Percentiles rank a stretch among this genome's conserved stretches.
Evolutionary conservation across 208 protist genomes (phyloP).

Genomic region (Jaenimonas drosophilae): DNA sequence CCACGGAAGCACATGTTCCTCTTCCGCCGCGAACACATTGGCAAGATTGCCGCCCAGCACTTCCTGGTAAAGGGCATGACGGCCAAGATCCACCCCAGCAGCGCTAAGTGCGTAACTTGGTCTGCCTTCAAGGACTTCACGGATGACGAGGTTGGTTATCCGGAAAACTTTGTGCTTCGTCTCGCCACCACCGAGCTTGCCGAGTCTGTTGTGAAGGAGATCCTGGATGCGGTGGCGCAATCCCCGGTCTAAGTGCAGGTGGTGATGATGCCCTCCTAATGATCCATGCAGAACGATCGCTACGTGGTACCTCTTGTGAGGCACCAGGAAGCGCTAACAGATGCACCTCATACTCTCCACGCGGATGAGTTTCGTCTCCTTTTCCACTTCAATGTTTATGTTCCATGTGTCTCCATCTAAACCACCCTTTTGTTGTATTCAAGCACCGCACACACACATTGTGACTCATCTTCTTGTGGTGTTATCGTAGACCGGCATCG

Average conservation of each 20-base stretch:
- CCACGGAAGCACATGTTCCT: slow-evolving; percentile 65
- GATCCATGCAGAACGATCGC: no score
- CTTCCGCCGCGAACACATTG: slow-evolving; percentile 80
- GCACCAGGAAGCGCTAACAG: no score
- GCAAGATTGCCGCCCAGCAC: slow-evolving; percentile 83
- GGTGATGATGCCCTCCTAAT: no score
- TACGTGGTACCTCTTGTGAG: no score
- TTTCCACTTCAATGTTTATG: no score
- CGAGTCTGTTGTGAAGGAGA: slow-evolving; percentile 41
- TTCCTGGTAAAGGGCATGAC: slow-evolving; percentile 71
- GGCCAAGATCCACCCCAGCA: slow-evolving; percentile 59
- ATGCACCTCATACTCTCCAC: no score
- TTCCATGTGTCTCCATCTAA: no score
- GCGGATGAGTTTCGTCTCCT: no score
- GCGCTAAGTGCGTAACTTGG: slow-evolving; percentile 73
- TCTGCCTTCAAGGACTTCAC: slow-evolving; percentile 73
- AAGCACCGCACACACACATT: no score
- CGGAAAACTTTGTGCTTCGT: slow-evolving; percentile 79
- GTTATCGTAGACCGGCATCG: neutral
- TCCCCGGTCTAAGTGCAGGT: slow-evolving; percentile 21
- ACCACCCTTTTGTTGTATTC: no score
- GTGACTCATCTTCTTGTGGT: neutral
- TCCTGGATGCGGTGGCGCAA: slow-evolving; percentile 36
- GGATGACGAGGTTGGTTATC: slow-evolving; percentile 80
- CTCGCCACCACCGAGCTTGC: slow-evolving; percentile 60